These are phyloP conservation scores for Boletus coccyginus DNA, from an alignment of 768 basidiomycete genomes.

Conservation along the genomic window DNA sequence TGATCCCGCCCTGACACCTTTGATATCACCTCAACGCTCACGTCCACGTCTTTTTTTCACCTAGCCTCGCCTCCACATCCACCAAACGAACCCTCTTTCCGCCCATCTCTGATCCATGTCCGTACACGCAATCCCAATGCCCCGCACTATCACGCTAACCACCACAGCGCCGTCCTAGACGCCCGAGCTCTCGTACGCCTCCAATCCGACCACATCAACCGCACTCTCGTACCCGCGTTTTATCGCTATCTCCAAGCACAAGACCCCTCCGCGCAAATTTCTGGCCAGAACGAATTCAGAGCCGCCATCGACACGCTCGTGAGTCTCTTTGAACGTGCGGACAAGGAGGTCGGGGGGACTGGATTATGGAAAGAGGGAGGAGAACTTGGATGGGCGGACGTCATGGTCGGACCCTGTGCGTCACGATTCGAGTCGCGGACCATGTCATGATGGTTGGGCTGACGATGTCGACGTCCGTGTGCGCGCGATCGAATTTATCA, in stretches of 20 bases:
- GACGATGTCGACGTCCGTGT: neutral
- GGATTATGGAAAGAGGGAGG: conserved; percentile 62
- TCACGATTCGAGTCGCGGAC: conserved; percentile 5
- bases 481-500: conserved; percentile 20
- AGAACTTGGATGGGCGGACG: conserved; percentile 49
- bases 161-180: conserved; percentile 37
- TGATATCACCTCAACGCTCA: neutral
- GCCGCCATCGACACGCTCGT: conserved; percentile 51
- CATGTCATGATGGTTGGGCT: no score
- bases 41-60: neutral
- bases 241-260: conserved; percentile 76
- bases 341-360: conserved; percentile 44
- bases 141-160: neutral
- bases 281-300: conserved; percentile 51
- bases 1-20: neutral
- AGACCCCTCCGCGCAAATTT: conserved; percentile 49
- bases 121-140: conserved; percentile 11
- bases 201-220: conserved; percentile 66
- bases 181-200: conserved; percentile 65
- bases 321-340: conserved; percentile 48
- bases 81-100: conserved; percentile 57
- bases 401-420: conserved; percentile 71
- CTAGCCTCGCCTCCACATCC: conserved; percentile 49
- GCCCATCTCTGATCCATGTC: conserved; percentile 56
- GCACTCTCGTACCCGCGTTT: conserved; percentile 64